These are phyloP conservation scores for Juglanconis oblonga DNA, from an alignment of 2,329 filamentous ascomycete genomes.

Conservation along the genomic window DNA sequence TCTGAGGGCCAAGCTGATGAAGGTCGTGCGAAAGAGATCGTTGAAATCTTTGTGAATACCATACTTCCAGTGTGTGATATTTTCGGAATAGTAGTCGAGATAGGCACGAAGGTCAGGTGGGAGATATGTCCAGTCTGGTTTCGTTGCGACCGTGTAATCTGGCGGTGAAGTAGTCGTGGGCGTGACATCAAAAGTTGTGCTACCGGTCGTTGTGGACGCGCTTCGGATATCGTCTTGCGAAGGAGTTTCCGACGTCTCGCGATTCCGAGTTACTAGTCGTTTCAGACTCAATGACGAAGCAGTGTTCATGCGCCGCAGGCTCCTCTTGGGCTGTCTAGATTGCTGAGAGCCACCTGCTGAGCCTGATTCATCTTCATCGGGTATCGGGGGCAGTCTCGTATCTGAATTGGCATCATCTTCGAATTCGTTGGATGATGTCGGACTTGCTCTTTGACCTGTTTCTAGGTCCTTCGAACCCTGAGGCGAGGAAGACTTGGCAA, in stretches of 20 bases:
- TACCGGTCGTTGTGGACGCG: conserved; percentile 52
- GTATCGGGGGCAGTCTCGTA: conserved; percentile 49
- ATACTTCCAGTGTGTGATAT: conserved; percentile 81
- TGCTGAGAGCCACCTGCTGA: conserved; percentile 23
- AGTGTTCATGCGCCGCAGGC: conserved; percentile 35
- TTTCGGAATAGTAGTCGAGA: conserved; percentile 72
- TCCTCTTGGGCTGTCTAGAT: conserved; percentile 23
- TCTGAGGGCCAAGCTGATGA: conserved; percentile 69
- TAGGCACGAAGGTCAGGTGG: conserved; percentile 73
- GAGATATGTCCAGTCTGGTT: conserved; percentile 54
- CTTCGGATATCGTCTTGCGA: conserved; percentile 50
- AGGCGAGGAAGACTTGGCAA: conserved; percentile 36
- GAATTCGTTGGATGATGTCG: conserved; percentile 53
- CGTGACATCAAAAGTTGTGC: conserved; percentile 35
- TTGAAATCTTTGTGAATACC: conserved; percentile 68
- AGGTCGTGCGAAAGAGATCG: conserved; percentile 69
- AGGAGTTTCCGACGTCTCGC: conserved; percentile 51
- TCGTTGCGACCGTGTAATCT: conserved; percentile 27
- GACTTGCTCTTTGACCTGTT: conserved; percentile 42
- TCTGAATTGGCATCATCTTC: conserved; percentile 48
- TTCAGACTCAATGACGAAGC: conserved; percentile 35
- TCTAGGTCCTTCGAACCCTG: conserved; percentile 36
- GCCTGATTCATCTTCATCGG: conserved; percentile 52
- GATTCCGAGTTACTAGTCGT: conserved; percentile 30
- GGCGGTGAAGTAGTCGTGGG: conserved; percentile 27